Evolutionary conservation across 768 basidiomycete genomes (phyloP).

Genomic region (Plicaturopsis crispa): DNA sequence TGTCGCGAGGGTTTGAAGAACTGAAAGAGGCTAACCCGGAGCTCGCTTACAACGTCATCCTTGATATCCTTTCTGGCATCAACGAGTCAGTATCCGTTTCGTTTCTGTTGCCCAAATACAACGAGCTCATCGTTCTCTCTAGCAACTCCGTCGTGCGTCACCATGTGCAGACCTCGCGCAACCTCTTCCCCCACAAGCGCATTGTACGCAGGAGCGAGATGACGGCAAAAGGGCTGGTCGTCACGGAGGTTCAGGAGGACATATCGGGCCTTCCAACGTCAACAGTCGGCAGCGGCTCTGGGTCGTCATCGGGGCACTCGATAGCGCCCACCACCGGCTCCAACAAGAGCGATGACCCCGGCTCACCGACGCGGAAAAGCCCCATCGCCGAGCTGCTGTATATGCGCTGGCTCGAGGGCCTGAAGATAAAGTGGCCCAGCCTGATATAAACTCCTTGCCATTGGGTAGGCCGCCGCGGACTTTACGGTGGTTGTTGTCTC

Average conservation of each 20-base stretch:
- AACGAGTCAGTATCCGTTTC: conserved; percentile 62
- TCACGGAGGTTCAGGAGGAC: conserved; percentile 77
- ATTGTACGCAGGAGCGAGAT: conserved; percentile 77
- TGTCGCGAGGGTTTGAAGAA: conserved; percentile 84
- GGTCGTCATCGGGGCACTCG: conserved; percentile 19
- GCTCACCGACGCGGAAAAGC: conserved; percentile 51
- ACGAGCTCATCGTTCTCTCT: conserved; percentile 3
- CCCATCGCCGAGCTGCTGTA: conserved; percentile 96
- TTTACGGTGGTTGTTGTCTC: too few species aligned
- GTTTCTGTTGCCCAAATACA: not conserved
- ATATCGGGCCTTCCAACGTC: conserved; percentile 40
- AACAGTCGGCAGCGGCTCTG: conserved; percentile 21
- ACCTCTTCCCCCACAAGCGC: conserved; percentile 75
- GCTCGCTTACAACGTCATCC: conserved; percentile 79
- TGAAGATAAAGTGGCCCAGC: conserved; percentile 86
- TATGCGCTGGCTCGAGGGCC: conserved; percentile 91
- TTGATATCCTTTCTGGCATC: conserved; percentile 85
- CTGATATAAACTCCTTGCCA: conserved; percentile 43
- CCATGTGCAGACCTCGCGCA: conserved; percentile 74
- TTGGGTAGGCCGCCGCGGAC: too few species aligned
- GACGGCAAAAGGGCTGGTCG: conserved; percentile 77
- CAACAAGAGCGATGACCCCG: conserved; percentile 29
- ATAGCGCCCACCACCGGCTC: conserved; percentile 12
- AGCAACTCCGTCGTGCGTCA: conserved; percentile 77
- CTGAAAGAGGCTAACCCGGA: conserved; percentile 77